Conservation (phyloP, 257 asterid genomes). For the Fraxinus excelsior region DNA sequence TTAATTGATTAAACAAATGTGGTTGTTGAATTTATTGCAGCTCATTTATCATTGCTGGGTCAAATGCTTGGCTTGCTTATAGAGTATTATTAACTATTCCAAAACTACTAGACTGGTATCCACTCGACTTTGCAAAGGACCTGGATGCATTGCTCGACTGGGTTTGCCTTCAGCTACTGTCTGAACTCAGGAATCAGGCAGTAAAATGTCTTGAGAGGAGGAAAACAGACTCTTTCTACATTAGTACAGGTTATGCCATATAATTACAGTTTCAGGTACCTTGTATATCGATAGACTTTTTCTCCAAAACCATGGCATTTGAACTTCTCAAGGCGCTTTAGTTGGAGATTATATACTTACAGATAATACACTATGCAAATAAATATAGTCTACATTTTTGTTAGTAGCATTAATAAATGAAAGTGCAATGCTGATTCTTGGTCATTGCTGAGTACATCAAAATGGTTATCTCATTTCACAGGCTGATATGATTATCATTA, state of each 20-base stretch:
- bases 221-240: conserved; percentile 45
- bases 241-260: conserved; percentile 61
- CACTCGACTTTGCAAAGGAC: conserved; percentile 81
- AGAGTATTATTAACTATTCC: too few relatives aligned
- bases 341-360: background rate
- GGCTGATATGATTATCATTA: too few relatives aligned
- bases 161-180: conserved; percentile 80
- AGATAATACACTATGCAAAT: background rate
- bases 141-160: conserved; percentile 71
- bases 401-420: background rate
- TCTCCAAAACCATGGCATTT: background rate
- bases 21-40: too few relatives aligned
- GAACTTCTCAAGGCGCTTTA: background rate
- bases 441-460: too few relatives aligned
- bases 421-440: background rate
- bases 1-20: too few relatives aligned
- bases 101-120: conserved; percentile 76
- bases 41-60: too few relatives aligned
- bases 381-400: background rate
- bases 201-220: conserved; percentile 51
- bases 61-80: too few relatives aligned
- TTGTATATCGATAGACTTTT: conserved; percentile 37
- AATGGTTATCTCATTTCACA: too few relatives aligned
- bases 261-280: conserved; percentile 78
- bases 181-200: conserved; percentile 50